Evolutionary conservation across 768 basidiomycete genomes (phyloP).

Genomic region (Leccinum disarticulatum): DNA sequence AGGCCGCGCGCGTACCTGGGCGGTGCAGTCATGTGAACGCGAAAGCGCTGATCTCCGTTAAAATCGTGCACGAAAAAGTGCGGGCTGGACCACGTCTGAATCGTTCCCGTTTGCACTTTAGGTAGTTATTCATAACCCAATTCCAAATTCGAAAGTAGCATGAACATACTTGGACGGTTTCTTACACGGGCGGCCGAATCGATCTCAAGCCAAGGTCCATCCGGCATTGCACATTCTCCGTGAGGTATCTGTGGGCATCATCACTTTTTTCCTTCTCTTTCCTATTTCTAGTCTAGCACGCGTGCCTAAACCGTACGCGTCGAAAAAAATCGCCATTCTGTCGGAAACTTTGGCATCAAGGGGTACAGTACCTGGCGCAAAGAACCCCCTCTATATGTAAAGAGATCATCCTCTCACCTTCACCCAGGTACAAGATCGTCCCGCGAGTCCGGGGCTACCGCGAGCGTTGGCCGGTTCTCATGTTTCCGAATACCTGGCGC

Average conservation of each 20-base stretch:
- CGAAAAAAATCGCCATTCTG: slow-evolving; percentile 6
- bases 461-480: background rate
- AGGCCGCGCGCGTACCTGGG: slow-evolving; percentile 11
- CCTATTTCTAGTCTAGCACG: background rate
- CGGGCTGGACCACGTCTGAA: background rate
- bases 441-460: slow-evolving; percentile 4
- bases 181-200: slow-evolving; percentile 13
- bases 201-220: background rate
- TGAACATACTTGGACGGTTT: slow-evolving; percentile 3
- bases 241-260: background rate
- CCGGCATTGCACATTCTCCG: background rate
- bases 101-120: background rate
- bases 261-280: background rate
- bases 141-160: slow-evolving; percentile 8
- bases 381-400: slow-evolving; percentile 1
- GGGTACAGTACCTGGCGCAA: background rate
- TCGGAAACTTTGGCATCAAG: slow-evolving; percentile 17
- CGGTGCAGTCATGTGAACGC: slow-evolving; percentile 7
- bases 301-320: background rate
- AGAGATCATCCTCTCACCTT: slow-evolving; percentile 2
- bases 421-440: slow-evolving; percentile 9
- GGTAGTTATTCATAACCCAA: background rate
- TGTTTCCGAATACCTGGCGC: background rate
- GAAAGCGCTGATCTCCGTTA: background rate
- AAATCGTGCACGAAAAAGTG: background rate